Conservation (phyloP, 2,329 filamentous ascomycete genomes). For the Beauveria rudraprayagi region DNA sequence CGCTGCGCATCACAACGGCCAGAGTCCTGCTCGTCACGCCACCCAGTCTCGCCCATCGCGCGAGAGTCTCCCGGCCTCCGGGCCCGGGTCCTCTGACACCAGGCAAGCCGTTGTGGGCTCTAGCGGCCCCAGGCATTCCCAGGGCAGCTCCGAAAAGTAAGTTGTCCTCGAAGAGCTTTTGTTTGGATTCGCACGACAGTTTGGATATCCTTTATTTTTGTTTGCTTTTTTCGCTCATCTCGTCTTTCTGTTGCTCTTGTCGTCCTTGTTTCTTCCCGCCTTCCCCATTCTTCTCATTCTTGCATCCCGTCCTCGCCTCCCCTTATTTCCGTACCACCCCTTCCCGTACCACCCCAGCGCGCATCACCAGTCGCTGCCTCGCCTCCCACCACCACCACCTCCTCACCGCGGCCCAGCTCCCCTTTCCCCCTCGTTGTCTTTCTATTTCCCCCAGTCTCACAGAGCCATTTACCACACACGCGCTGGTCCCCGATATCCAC, state of each 20-base stretch:
- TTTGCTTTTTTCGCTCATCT: no score
- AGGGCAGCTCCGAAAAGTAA: constrained; percentile 47
- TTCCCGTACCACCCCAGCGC: neutral
- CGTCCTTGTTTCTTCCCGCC: constrained; percentile 7
- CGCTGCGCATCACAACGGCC: constrained; percentile 51
- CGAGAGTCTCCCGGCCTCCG: constrained; percentile 47
- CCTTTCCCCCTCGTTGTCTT: neutral
- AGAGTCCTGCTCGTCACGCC: constrained; percentile 44
- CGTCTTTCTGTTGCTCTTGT: neutral
- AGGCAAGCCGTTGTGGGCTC: constrained; percentile 35
- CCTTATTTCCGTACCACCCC: constrained; percentile 1
- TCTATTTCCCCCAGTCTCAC: neutral
- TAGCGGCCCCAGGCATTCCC: constrained; percentile 38
- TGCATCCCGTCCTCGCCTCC: neutral
- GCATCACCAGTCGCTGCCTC: neutral
- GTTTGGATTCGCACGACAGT: no score
- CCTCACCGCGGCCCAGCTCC: neutral
- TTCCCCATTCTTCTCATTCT: constrained; percentile 4
- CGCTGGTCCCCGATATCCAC: neutral
- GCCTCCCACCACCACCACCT: neutral
- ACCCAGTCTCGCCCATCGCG: constrained; percentile 42
- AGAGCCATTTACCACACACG: neutral
- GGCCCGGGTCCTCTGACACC: constrained; percentile 37
- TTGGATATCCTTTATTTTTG: no score
- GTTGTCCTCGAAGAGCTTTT: constrained; percentile 21